phyloP scores from a whole-genome alignment of 768 basidiomycete species.

The Podaxis pistillaris region DNA sequence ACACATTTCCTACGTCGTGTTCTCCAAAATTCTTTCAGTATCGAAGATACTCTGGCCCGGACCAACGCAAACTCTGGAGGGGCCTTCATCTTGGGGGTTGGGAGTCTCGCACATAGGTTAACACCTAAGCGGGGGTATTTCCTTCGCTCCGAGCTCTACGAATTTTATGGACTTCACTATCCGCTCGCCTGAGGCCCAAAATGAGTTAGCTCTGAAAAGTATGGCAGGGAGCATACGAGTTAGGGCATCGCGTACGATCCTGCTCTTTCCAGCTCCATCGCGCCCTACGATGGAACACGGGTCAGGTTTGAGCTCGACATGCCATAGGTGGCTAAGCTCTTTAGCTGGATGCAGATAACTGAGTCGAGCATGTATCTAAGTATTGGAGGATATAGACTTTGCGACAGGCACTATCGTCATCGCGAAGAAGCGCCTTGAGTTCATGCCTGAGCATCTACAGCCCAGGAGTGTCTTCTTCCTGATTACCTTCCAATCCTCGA shows the following conservation, averaged over 20 bases:
- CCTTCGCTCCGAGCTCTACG: conserved; percentile 72
- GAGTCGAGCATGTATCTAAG: conserved; percentile 89
- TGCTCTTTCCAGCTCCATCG: conserved; percentile 94
- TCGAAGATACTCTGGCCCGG: neutral
- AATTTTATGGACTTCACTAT: conserved; percentile 65
- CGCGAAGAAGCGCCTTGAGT: conserved; percentile 64
- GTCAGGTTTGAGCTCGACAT: conserved; percentile 87
- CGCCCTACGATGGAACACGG: conserved; percentile 46
- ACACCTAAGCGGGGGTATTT: conserved; percentile 3
- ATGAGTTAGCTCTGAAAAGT: neutral
- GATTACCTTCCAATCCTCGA: conserved; percentile 19
- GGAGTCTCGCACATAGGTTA: no score
- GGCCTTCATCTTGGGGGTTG: neutral
- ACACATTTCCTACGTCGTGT: neutral
- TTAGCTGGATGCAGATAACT: conserved; percentile 81
- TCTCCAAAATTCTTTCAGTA: neutral
- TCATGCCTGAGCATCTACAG: conserved; percentile 28
- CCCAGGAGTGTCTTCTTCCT: neutral
- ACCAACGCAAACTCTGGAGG: neutral
- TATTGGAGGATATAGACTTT: neutral
- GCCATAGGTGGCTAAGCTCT: conserved; percentile 95
- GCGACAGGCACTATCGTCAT: conserved; percentile 54
- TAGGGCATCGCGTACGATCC: conserved; percentile 76
- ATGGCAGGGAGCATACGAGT: conserved; percentile 23
- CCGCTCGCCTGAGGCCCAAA: conserved; percentile 77